Base-by-base conservation (phyloP, 495 filamentous ascomycete species). In the Aspergillus taichungensis region DNA sequence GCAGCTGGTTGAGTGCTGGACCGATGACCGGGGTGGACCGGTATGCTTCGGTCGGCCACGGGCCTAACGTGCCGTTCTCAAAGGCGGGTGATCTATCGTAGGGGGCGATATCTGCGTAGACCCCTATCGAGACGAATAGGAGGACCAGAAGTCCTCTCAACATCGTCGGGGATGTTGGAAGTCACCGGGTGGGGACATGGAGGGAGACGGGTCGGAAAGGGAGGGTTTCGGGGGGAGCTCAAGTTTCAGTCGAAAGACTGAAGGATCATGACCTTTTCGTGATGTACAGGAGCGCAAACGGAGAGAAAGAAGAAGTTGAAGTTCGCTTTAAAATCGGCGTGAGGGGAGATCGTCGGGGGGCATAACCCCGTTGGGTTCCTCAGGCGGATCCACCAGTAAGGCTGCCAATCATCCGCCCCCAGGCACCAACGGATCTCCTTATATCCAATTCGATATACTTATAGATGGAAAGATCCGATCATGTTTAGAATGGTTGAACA, bases 21-120 rank as follows among this genome's bases (percentile, higher is more conserved):
- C 67, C 66, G n/a, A 59, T 42, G 6, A 71, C 9, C 3, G 43
- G 39, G 1, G 63, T 57, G 0, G 71, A 70, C 10, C 54, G 55
- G 42, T 70, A 76, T 2, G 46, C 52, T 46, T 72, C 64, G 9
- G 57, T 46, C 6, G 68, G 71, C 45, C 63, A 72, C 30, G 53
- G 11, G 6, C 68, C 70, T 9, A 66, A 62, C 2, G 52, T 52
- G 13, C 63, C 62, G 10, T 58, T 40, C 27, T 67, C 64, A 39
- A 63, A 70, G 8, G 28, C 14, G 6, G 13, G 12, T 3, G 52
- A 50, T n/a, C 46, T 41, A 8, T 40, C 11, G 28, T 48, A 53
- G 35, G 51, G 50, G 9, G 42, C 43, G 13, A 34, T 10, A 13
- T 50, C 49, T 13, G 52, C 55, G 7, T 18, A 10, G 3, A 35